Evolutionary conservation across 192 early-diverging fungal genomes (phyloP).

Genomic region (Coemansia sp.): DNA sequence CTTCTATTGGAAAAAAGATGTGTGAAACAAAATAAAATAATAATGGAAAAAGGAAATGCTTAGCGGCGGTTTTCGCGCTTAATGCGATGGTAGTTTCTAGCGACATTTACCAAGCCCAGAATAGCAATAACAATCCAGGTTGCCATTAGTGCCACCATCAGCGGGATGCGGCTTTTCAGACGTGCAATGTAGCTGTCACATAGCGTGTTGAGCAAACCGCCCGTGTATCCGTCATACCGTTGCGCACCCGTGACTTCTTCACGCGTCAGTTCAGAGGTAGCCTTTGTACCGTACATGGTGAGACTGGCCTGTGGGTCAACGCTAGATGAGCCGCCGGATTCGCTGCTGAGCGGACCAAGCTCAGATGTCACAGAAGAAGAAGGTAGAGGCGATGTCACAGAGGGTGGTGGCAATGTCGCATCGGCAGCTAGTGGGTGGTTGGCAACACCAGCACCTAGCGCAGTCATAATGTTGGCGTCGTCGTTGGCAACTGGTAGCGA

Average conservation of each 20-base stretch:
- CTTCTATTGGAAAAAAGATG: neutral
- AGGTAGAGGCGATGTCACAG: neutral
- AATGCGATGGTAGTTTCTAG: constrained; percentile 19
- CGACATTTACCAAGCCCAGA: constrained; percentile 32
- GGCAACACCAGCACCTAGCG: neutral
- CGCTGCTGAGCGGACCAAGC: neutral
- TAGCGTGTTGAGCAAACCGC: constrained; percentile 45
- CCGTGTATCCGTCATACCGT: constrained; percentile 50
- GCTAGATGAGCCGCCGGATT: neutral
- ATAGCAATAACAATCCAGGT: constrained; percentile 45
- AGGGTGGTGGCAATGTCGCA: neutral
- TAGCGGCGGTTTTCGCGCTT: constrained; percentile 19
- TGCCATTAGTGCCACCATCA: constrained; percentile 36
- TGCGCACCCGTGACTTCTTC: constrained; percentile 36
- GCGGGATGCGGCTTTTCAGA: constrained; percentile 32
- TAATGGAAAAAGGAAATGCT: constrained; percentile 3
- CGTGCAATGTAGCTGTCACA: constrained; percentile 34
- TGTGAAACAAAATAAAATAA: constrained; percentile 7
- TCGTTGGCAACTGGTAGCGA: neutral
- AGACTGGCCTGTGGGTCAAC: neutral
- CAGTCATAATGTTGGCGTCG: neutral
- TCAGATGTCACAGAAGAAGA: neutral
- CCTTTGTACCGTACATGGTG: constrained; percentile 2
- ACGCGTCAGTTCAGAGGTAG: constrained; percentile 23
- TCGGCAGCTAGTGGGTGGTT: neutral